Conservation (phyloP, 768 basidiomycete species). For the Psilocybe tampanensis region DNA sequence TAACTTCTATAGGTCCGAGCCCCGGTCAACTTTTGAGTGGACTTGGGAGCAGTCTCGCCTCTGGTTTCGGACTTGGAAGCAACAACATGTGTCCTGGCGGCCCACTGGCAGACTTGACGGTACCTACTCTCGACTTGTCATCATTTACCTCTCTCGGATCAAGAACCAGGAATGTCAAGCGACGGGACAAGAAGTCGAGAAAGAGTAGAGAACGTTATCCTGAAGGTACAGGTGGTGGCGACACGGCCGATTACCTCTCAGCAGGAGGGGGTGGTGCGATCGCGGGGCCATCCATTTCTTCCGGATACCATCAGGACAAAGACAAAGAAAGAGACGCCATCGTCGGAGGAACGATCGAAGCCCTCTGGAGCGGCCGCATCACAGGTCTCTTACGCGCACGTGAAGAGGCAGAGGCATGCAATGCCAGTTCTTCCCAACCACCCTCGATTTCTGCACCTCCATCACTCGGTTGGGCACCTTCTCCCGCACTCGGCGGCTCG, state of each 20-base stretch:
- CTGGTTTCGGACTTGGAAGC: constrained; percentile 26
- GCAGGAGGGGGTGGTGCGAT: too few species aligned
- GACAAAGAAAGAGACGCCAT: constrained; percentile 33
- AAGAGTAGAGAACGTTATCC: neutral
- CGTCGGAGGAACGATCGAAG: constrained; percentile 39
- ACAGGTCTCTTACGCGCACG: constrained; percentile 37
- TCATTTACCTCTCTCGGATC: constrained; percentile 50
- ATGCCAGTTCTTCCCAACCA: neutral
- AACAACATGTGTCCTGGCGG: constrained; percentile 18
- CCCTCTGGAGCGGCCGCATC: constrained; percentile 48
- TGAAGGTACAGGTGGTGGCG: too few species aligned
- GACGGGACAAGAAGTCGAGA: constrained; percentile 9
- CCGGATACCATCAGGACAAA: constrained; percentile 1
- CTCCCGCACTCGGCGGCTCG: neutral
- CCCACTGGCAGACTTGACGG: constrained; percentile 44
- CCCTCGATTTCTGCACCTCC: too few species aligned
- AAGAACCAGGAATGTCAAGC: neutral
- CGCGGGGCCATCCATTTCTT: too few species aligned
- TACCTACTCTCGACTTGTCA: constrained; percentile 53
- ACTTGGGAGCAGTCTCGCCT: constrained; percentile 37
- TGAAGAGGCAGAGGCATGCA: constrained; percentile 30
- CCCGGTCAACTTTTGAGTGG: constrained; percentile 43
- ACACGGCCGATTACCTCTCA: too few species aligned
- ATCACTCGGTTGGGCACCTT: neutral
- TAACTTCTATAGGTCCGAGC: constrained; percentile 24